Evolutionary conservation across 371 early-diverging fungal genomes (phyloP).

Genomic region (Lichtheimia corymbifera): DNA sequence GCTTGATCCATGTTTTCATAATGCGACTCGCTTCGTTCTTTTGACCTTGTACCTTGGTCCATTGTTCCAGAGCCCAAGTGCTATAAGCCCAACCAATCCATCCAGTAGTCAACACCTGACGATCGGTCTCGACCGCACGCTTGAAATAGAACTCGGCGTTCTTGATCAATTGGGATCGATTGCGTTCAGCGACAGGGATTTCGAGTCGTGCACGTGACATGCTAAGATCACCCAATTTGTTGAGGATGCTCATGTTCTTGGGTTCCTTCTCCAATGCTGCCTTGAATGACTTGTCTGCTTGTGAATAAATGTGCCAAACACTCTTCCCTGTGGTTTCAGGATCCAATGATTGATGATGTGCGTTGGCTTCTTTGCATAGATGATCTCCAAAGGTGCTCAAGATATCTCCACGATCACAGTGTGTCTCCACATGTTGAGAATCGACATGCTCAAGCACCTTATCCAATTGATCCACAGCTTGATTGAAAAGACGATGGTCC

Average conservation of each 20-base stretch:
- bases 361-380: constrained; percentile 19
- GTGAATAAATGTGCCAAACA: constrained; percentile 55
- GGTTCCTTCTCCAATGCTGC: constrained; percentile 52
- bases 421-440: constrained; percentile 61
- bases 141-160: constrained; percentile 54
- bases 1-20: constrained; percentile 38
- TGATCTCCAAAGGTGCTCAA: constrained; percentile 61
- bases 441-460: constrained; percentile 47
- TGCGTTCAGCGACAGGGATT: constrained; percentile 52
- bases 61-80: constrained; percentile 42
- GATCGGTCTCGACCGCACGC: constrained; percentile 40
- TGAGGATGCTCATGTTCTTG: constrained; percentile 54
- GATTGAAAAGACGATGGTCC: constrained; percentile 46
- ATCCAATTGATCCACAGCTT: constrained; percentile 49
- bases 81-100: constrained; percentile 46
- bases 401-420: constrained; percentile 72
- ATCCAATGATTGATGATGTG: background rate
- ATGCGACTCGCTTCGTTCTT: constrained; percentile 35
- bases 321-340: constrained; percentile 31
- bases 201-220: constrained; percentile 48
- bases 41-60: constrained; percentile 28
- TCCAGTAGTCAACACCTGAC: constrained; percentile 36
- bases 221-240: constrained; percentile 63
- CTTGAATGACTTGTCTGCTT: constrained; percentile 55
- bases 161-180: constrained; percentile 51